These are phyloP conservation scores for Phytopythium oedochilum DNA, from an alignment of 352 stramenopile species.

Conservation along the genomic window DNA sequence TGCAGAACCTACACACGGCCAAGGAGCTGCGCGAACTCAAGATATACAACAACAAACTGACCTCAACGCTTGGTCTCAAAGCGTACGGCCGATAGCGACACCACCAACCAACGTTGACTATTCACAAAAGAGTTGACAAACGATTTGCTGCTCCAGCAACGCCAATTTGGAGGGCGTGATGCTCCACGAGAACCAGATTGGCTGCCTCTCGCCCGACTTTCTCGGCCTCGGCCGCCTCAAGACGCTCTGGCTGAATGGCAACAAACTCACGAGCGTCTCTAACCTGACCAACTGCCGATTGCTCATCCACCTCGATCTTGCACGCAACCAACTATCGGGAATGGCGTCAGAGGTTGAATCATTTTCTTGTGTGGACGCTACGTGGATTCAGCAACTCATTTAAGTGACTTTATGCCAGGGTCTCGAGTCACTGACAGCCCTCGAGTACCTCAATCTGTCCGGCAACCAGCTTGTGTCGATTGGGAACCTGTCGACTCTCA, in stretches of 20 bases:
- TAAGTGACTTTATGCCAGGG: slow-evolving; percentile 20
- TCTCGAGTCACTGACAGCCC: slow-evolving; percentile 40
- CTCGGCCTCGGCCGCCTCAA: slow-evolving; percentile 64
- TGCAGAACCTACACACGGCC: slow-evolving; percentile 55
- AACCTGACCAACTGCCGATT: slow-evolving; percentile 45
- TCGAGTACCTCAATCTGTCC: slow-evolving; percentile 63
- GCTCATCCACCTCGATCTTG: slow-evolving; percentile 68
- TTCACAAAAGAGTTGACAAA: not conserved
- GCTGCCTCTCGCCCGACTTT: slow-evolving; percentile 52
- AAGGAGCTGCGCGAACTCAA: slow-evolving; percentile 70
- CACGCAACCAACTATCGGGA: slow-evolving; percentile 46
- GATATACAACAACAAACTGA: slow-evolving; percentile 80
- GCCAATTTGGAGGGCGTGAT: slow-evolving; percentile 58
- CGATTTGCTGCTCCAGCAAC: slow-evolving; percentile 27
- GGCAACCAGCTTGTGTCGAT: slow-evolving; percentile 52
- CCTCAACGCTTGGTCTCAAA: slow-evolving; percentile 40
- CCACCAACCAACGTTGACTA: not conserved
- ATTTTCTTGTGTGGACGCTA: not conserved
- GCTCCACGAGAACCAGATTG: slow-evolving; percentile 72
- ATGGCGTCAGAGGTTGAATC: slow-evolving; percentile 35
- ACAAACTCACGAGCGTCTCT: slow-evolving; percentile 42
- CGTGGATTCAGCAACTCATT: not conserved
- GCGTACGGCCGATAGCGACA: slow-evolving; percentile 19
- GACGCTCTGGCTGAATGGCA: slow-evolving; percentile 65
- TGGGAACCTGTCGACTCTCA: slow-evolving; percentile 54